Percentiles rank a stretch among this genome's conserved stretches.
These are phyloP conservation scores for Blastocystis hominis DNA, from an alignment of 352 stramenopile species.

Conservation along the genomic window DNA sequence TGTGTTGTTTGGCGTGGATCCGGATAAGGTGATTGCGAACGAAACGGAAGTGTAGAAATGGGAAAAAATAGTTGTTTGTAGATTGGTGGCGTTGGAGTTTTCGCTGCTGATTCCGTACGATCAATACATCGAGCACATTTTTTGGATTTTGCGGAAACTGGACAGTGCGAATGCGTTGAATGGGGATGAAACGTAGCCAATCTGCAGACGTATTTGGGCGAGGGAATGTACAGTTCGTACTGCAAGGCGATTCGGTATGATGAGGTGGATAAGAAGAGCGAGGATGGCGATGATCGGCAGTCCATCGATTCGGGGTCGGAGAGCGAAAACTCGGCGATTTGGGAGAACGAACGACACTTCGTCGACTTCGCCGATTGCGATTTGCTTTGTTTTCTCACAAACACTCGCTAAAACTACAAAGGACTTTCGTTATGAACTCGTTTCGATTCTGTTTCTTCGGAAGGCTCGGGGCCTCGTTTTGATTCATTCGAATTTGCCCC, in stretches of 20 bases:
- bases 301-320: background rate
- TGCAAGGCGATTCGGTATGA: constrained; percentile 29
- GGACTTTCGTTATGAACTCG: background rate
- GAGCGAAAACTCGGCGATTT: background rate
- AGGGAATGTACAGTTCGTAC: constrained; percentile 32
- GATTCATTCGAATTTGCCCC: background rate
- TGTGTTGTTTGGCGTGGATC: constrained; percentile 1
- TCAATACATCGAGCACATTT: constrained; percentile 48
- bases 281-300: background rate
- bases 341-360: background rate
- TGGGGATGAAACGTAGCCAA: background rate
- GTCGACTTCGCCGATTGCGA: background rate
- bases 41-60: constrained; percentile 5
- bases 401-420: background rate
- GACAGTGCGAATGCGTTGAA: background rate
- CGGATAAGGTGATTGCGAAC: background rate
- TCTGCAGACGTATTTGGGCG: constrained; percentile 24
- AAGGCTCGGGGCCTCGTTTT: background rate
- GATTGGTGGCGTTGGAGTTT: constrained; percentile 38
- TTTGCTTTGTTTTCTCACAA: background rate
- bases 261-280: background rate
- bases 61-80: background rate
- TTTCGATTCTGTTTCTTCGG: background rate
- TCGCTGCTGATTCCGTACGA: constrained; percentile 26
- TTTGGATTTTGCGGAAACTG: constrained; percentile 47